These are phyloP conservation scores for Boletellus dicymbophilus DNA, from an alignment of 1,284 basidiomycete species.

Conservation along the genomic window DNA sequence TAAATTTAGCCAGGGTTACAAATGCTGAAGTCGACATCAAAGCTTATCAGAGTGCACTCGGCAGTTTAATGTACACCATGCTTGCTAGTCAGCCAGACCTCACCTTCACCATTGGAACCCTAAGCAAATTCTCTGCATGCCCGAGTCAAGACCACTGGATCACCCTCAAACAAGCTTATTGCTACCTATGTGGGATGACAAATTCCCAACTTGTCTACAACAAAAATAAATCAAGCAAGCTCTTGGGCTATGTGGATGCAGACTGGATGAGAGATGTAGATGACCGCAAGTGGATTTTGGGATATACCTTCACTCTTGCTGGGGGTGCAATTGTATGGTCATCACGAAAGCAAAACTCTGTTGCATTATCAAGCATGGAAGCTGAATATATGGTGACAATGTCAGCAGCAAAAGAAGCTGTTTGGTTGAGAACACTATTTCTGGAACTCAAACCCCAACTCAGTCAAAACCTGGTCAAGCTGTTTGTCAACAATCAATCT, in stretches of 20 bases:
- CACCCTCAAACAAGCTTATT: not conserved
- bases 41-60: not conserved
- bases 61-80: not conserved
- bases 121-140: not conserved
- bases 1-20: not conserved
- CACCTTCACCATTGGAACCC: not conserved
- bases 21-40: not conserved
- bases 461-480: not conserved
- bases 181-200: not conserved
- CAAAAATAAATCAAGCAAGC: accelerated
- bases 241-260: not conserved
- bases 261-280: not conserved
- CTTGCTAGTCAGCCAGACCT: not conserved
- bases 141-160: not conserved
- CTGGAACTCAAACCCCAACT: not conserved
- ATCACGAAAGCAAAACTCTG: not conserved
- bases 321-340: not conserved
- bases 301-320: not conserved
- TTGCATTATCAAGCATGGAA: not conserved
- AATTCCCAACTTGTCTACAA: not conserved
- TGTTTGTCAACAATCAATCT: not conserved
- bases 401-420: not conserved
- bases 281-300: not conserved
- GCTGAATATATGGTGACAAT: not conserved
- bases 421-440: not conserved